A percentile compares a stretch with the other conserved stretches of the same genome.
Evolutionary conservation across 2,329 filamentous ascomycete genomes (phyloP).

Genomic region (Microdochium paspali): DNA sequence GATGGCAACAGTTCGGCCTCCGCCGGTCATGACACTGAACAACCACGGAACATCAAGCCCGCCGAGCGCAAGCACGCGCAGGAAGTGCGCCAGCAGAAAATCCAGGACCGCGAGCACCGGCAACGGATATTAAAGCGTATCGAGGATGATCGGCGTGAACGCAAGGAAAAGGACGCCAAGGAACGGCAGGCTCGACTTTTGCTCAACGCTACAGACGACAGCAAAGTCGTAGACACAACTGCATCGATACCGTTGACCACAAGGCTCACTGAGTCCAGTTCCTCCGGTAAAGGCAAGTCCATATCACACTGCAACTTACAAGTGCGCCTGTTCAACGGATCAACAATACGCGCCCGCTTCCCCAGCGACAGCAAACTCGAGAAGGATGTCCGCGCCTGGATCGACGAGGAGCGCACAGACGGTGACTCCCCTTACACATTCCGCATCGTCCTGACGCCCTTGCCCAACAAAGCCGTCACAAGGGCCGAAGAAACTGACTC

Average conservation of each 20-base stretch:
- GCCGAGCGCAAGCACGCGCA: constrained; percentile 38
- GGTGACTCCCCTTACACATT: constrained; percentile 65
- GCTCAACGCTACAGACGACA: constrained; percentile 12
- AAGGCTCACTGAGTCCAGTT: constrained; percentile 7
- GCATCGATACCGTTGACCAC: not conserved
- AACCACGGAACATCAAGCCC: constrained; percentile 16
- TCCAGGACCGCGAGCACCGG: constrained; percentile 58
- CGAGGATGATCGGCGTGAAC: constrained; percentile 64
- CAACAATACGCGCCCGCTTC: constrained; percentile 67
- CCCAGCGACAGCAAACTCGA: constrained; percentile 51
- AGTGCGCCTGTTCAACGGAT: constrained; percentile 76
- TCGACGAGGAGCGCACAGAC: constrained; percentile 54
- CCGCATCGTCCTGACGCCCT: constrained; percentile 71
- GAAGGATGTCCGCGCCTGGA: constrained; percentile 64
- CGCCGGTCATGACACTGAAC: constrained; percentile 5
- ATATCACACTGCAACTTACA: constrained; percentile 52
- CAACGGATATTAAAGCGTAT: constrained; percentile 65
- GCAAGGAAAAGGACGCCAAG: constrained; percentile 44
- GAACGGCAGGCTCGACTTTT: constrained; percentile 27
- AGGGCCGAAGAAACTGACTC: constrained; percentile 60
- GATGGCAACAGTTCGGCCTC: constrained; percentile 23
- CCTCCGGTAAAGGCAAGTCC: constrained; percentile 10
- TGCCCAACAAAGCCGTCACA: constrained; percentile 66
- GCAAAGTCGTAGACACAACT: constrained; percentile 8
- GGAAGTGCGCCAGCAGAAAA: constrained; percentile 52